Base-by-base conservation (phyloP, 2,329 filamentous ascomycete genomes). In the Lecanicillium sp. region DNA sequence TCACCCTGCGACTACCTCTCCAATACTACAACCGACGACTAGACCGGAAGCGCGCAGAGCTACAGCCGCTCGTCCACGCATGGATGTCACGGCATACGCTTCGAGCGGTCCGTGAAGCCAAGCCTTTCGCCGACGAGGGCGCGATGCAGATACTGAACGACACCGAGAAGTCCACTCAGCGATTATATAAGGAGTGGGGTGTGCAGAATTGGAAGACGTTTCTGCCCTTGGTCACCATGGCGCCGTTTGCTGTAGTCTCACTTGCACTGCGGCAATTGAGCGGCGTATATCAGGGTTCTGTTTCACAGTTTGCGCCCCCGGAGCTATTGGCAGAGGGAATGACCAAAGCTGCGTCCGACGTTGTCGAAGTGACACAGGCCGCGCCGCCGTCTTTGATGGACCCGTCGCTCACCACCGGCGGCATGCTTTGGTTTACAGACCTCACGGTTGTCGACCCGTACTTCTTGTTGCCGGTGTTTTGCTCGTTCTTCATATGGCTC, bases 381-480 rank as follows among this genome's bases (percentile, higher is more conserved):
- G 14, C 29, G 29, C 33, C 3, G 19, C 9, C 37, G 44, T 25
- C 22, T 46, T 56, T 28, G 54, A 71, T 31, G 54, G 61, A 3
- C 59, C 62, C 1, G 49, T 78, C n/a, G 49, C 59, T 1, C 59
- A 66, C 0, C 4, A 41, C 15, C 5, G 73, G 69, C 5, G 73
- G 74, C 18, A 64, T 61, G 29, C 57, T 77, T 13, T 78, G 74
- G 73, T 75, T 78, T 48, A 57, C 63, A 3, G 68, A 78, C 45
- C 62, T 78, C 17, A 68, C 67, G 6, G 65, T 51, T 20, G 56
- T 67, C 22, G 75, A 78, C 43, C 71, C 75, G 1, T 67, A 66
- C 40, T 59, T 64, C 40, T 52, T 66, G 19, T 61, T 78, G 0
- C 72, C 75, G 3, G 18, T 59, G 8, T 41, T 60, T 28, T 63